A percentile compares a stretch with the other conserved stretches of the same genome.
Conservation (phyloP, 192 early-diverging fungal genomes). For the Obelidium mucronatum region DNA sequence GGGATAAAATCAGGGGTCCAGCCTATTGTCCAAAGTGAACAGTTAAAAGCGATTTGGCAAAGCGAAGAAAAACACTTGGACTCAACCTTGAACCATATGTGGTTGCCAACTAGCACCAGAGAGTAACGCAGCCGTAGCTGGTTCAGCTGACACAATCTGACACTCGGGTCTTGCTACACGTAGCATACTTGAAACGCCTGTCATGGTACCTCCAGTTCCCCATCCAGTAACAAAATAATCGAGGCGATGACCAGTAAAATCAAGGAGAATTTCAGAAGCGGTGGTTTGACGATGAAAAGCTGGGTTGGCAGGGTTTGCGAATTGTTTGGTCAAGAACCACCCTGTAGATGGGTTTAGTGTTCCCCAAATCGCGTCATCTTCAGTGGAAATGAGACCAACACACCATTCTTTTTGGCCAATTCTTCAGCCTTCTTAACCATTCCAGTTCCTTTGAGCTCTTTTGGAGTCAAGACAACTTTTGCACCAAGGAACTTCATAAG, state of each 20-base stretch:
- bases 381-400: no score
- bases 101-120: conserved; percentile 27
- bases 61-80: no score
- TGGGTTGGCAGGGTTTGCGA: no score
- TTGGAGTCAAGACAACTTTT: conserved; percentile 51
- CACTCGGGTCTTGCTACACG: conserved; percentile 37
- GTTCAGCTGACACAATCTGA: conserved; percentile 42
- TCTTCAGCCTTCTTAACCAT: conserved; percentile 52
- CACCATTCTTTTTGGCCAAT: conserved; percentile 47
- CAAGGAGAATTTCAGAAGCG: conserved; percentile 42
- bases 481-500: conserved; percentile 55
- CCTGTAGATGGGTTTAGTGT: conserved; percentile 48
- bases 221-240: conserved; percentile 47
- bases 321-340: conserved; percentile 49
- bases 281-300: conserved; percentile 50
- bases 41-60: no score
- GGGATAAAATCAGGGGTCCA: conserved; percentile 50
- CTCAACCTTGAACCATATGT: conserved; percentile 45
- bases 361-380: conserved; percentile 42
- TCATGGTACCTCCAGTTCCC: conserved; percentile 42
- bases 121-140: conserved; percentile 37
- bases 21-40: no score
- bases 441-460: conserved; percentile 48
- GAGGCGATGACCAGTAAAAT: conserved; percentile 35
- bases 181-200: conserved; percentile 29